Evolutionary conservation across 164 flowering plant species (phyloP), one percentile per base, ranked within the genome.

Genomic region (Vitis rotundifolia): DNA sequence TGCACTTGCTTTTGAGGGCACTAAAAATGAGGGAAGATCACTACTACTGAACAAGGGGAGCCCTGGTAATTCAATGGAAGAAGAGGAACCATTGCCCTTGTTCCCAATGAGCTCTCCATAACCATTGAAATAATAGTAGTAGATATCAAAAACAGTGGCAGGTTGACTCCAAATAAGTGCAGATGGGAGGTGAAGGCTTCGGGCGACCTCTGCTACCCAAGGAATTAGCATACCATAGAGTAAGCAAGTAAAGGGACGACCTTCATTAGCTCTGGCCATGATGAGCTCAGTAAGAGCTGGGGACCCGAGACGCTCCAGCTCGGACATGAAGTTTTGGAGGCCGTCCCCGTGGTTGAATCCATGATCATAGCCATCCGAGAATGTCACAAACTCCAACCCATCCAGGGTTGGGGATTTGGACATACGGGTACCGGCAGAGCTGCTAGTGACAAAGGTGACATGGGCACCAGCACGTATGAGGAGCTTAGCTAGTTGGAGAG

Each of bases 401-500:
- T 29, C 29, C 9, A 26, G 26, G 10, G 19, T 6, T 2, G 5
- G 15, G 59, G 18, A 1, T 13, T 53, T 61, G 44, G 11, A 5
- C 59, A 72, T 73, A 10, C 62, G 71, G 22, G 28, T 48, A 12
- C 5, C 49, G 14, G 71, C 68, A 22, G 62, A 69, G 22, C 48
- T 11, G 14, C 11, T 57, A 15, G 76, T 69, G 70, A 37, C 29
- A 10, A 77, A 66, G 29, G 77, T 69, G 44, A 73, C 76, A 3
- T 44, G 11, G 0, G 53, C 61, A 22, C 74, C 76, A 7, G 61
- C 61, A 22, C 22, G 26, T 3, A 57, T 1, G 22, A 77, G 71
- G 8, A 65, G 60, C 37, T 70, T 73, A 13, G 80, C 74, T 48
- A 22, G 56, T 53, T 77, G 77, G 51, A 77, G 71, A 16, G 68